These are phyloP conservation scores for Monascus purpureus DNA, from an alignment of 495 filamentous ascomycete species.

Conservation along the genomic window DNA sequence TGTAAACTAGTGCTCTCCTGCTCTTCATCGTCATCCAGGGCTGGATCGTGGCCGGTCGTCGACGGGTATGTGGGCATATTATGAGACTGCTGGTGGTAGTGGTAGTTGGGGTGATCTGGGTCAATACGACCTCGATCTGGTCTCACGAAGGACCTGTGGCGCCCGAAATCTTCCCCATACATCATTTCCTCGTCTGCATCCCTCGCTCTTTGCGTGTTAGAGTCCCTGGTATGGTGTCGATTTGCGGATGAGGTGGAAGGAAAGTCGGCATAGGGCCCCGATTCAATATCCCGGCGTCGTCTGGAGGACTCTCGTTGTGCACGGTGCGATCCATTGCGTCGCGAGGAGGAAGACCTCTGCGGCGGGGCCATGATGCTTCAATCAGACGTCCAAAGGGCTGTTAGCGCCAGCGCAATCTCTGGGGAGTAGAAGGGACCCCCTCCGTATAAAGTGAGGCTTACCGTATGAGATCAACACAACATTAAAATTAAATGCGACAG, in stretches of 20 bases:
- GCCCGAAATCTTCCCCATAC: constrained; percentile 22
- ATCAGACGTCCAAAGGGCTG: background rate
- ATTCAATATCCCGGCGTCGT: constrained; percentile 55
- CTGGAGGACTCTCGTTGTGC: constrained; percentile 58
- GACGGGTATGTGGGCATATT: constrained; percentile 82
- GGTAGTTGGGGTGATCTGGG: constrained; percentile 78
- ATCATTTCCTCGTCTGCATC: constrained; percentile 27
- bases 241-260: constrained; percentile 20
- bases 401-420: no score
- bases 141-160: constrained; percentile 74
- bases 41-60: constrained; percentile 79
- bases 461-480: no score
- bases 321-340: constrained; percentile 39
- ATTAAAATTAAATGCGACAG: no score
- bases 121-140: constrained; percentile 78
- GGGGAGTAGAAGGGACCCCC: no score
- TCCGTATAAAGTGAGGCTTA: no score
- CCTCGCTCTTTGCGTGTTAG: constrained; percentile 12
- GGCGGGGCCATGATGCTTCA: constrained; percentile 47
- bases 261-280: constrained; percentile 37
- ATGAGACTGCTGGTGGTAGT: constrained; percentile 68
- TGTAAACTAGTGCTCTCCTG: constrained; percentile 40
- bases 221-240: constrained; percentile 20
- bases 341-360: constrained; percentile 47
- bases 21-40: constrained; percentile 55